Percentiles rank a stretch among this genome's conserved stretches.
Conservation (phyloP, 2,329 filamentous ascomycete genomes). For the Ascochyta pisi region DNA sequence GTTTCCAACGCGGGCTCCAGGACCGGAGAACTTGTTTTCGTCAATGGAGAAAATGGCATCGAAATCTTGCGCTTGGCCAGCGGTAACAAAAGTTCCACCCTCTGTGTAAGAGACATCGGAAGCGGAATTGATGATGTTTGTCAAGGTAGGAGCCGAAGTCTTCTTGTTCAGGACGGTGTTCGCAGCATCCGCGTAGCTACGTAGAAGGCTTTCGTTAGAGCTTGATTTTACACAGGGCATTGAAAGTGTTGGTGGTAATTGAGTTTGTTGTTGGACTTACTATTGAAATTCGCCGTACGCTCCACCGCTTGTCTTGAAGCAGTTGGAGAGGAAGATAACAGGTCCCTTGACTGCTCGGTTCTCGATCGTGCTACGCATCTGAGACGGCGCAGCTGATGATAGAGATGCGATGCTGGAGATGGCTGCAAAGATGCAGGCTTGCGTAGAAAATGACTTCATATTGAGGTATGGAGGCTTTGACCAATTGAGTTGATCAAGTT, state of each 20-base stretch:
- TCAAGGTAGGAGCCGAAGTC: background rate
- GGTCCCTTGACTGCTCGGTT: conserved; percentile 1
- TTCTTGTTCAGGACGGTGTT: conserved; percentile 2
- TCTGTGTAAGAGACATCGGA: background rate
- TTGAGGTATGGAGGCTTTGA: background rate
- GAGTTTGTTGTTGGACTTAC: background rate
- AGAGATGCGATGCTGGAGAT: background rate
- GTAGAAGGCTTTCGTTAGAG: background rate
- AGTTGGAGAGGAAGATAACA: conserved; percentile 6
- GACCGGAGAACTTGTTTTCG: conserved; percentile 1
- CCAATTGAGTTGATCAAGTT: no score
- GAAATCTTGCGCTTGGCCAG: conserved; percentile 2
- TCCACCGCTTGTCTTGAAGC: background rate
- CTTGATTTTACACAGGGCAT: background rate
- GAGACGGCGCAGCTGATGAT: background rate
- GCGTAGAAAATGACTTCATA: background rate
- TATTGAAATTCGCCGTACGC: conserved; percentile 3
- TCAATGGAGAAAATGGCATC: conserved; percentile 5
- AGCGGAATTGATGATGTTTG: conserved; percentile 1
- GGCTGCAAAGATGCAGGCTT: background rate
- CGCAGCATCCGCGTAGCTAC: conserved; percentile 1
- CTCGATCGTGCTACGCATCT: background rate
- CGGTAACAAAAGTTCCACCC: conserved; percentile 4
- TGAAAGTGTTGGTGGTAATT: background rate
- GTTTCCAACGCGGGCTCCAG: background rate